A percentile compares a stretch with the other conserved stretches of the same genome.
phyloP scores from a whole-genome alignment of 371 early-diverging fungal genomes.

The Rhizomucor pusillus region DNA sequence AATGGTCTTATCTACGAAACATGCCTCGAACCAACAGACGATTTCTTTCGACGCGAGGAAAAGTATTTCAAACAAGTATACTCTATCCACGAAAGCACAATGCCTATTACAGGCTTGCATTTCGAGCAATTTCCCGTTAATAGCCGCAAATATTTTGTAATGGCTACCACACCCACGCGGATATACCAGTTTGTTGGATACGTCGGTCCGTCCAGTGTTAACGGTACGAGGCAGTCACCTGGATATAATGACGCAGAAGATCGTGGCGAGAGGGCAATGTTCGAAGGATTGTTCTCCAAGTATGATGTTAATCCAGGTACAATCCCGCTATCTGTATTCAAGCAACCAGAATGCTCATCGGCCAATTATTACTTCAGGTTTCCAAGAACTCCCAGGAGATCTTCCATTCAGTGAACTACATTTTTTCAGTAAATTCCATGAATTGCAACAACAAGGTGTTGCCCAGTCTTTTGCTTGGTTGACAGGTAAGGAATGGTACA shows the following conservation, averaged over 20 bases:
- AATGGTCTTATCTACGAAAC: conserved; percentile 86
- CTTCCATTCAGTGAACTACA: conserved; percentile 56
- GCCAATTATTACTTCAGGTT: conserved; percentile 49
- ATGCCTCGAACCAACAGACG: conserved; percentile 79
- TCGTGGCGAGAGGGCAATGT: conserved; percentile 49
- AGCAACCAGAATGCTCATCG: too few species aligned
- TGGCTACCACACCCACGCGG: conserved; percentile 76
- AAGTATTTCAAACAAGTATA: conserved; percentile 71
- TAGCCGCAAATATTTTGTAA: conserved; percentile 69
- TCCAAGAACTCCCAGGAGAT: conserved; percentile 77
- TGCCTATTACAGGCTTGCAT: conserved; percentile 78
- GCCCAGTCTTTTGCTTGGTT: conserved; percentile 79
- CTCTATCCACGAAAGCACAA: conserved; percentile 52
- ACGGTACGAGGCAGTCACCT: conserved; percentile 17
- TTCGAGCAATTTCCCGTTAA: conserved; percentile 76
- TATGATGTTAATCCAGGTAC: conserved; percentile 61
- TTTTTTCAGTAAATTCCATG: conserved; percentile 66
- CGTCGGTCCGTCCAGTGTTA: conserved; percentile 25
- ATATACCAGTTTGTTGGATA: conserved; percentile 86
- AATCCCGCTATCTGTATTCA: background rate
- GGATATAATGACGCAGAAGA: conserved; percentile 24
- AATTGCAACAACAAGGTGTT: conserved; percentile 62
- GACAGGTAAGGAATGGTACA: conserved; percentile 44
- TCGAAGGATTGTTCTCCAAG: conserved; percentile 58
- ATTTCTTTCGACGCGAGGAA: conserved; percentile 81